These are phyloP conservation scores for Phialocephala subalpina DNA, from an alignment of 2,329 filamentous ascomycete genomes.

Conservation along the genomic window DNA sequence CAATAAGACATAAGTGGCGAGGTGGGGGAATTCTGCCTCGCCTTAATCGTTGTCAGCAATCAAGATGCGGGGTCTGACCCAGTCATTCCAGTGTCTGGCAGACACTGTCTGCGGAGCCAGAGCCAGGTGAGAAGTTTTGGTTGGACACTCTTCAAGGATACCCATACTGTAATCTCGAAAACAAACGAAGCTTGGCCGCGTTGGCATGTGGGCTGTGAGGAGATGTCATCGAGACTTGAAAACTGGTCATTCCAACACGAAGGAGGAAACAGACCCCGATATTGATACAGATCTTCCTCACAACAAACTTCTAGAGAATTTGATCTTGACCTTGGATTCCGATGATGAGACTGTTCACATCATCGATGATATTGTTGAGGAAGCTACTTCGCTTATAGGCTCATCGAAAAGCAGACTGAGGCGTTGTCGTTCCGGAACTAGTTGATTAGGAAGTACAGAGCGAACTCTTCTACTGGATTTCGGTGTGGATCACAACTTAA, in stretches of 20 bases:
- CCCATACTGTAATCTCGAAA: constrained; percentile 2
- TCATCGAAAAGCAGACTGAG: constrained; percentile 1
- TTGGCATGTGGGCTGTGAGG: constrained; percentile 3
- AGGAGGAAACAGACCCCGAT: background rate
- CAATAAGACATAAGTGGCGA: too few species aligned
- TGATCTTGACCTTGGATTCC: background rate
- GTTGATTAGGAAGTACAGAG: background rate
- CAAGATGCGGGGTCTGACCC: background rate
- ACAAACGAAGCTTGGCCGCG: background rate
- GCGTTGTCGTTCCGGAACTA: background rate
- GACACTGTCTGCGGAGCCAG: background rate
- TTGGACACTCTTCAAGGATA: constrained; percentile 3
- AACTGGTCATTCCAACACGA: background rate
- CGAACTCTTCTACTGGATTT: background rate
- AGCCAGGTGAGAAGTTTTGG: background rate
- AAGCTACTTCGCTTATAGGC: background rate
- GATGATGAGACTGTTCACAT: constrained; percentile 1
- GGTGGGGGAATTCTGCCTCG: too few species aligned
- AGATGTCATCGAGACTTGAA: background rate
- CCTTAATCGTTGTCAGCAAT: too few species aligned
- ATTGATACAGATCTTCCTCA: background rate
- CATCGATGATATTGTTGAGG: constrained; percentile 1
- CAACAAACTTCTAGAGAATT: background rate
- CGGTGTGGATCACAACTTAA: background rate
- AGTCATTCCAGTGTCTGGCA: too few species aligned